Evolutionary conservation across 2,329 filamentous ascomycete genomes (phyloP).

Genomic region (Leptographium lundbergii): DNA sequence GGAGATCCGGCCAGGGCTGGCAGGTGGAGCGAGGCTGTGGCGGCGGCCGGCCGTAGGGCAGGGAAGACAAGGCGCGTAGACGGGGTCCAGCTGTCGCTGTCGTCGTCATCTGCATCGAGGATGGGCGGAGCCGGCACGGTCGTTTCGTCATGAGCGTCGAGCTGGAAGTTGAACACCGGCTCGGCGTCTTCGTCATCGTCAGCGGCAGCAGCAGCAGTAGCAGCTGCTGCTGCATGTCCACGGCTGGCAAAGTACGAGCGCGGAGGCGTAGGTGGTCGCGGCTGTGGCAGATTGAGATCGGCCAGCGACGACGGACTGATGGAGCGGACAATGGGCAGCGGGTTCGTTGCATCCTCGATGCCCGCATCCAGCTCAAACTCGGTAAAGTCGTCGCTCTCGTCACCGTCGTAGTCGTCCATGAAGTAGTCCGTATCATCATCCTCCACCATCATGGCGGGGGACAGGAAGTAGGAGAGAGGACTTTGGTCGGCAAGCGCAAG

Average conservation of each 20-base stretch:
- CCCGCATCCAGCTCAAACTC: conserved; percentile 43
- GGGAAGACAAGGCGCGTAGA: not conserved
- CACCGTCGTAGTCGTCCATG: conserved; percentile 19
- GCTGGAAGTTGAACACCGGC: not conserved
- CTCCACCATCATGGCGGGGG: conserved; percentile 28
- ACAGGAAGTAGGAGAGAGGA: conserved; percentile 44
- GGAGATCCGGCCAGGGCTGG: not conserved
- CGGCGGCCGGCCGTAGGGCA: not conserved
- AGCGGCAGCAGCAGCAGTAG: not conserved
- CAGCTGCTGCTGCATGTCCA: too few species aligned
- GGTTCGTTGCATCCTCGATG: conserved; percentile 37
- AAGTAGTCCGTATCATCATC: conserved; percentile 21
- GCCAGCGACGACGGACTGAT: conserved; percentile 44
- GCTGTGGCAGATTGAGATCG: conserved; percentile 27
- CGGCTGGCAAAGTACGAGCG: conserved; percentile 11
- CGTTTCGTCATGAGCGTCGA: not conserved
- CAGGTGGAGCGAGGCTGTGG: not conserved
- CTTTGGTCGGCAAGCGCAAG: conserved; percentile 32
- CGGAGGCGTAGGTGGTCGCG: conserved; percentile 27
- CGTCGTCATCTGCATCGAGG: conserved; percentile 18
- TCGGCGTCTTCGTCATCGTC: conserved; percentile 29
- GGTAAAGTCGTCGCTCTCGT: conserved; percentile 28
- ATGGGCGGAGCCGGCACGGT: not conserved
- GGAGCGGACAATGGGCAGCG: conserved; percentile 35
- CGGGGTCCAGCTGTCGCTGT: not conserved